Evolutionary conservation across 2,329 filamentous ascomycete genomes (phyloP).

Genomic region (Aspergillus viridinutans): DNA sequence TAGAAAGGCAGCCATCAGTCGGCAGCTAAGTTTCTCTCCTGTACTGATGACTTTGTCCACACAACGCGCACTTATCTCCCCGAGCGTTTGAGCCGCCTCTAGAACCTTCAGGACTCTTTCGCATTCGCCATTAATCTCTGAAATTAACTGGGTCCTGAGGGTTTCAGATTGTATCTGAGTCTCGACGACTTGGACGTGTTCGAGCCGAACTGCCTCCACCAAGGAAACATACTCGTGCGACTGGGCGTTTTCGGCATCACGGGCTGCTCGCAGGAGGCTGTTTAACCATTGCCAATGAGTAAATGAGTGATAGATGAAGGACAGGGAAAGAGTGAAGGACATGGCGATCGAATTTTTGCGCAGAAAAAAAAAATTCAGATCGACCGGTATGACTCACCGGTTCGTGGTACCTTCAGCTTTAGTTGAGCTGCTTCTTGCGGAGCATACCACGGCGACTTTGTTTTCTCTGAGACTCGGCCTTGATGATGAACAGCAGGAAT

Average conservation of each 20-base stretch:
- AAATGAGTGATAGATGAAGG: background rate
- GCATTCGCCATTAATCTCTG: constrained; percentile 73
- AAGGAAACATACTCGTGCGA: constrained; percentile 64
- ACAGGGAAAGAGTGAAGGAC: background rate
- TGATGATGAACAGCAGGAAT: constrained; percentile 7
- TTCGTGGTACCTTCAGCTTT: constrained; percentile 95
- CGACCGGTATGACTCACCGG: constrained; percentile 58
- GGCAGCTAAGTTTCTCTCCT: constrained; percentile 92
- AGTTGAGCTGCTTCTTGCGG: constrained; percentile 87
- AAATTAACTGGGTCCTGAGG: constrained; percentile 56
- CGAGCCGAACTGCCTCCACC: constrained; percentile 74
- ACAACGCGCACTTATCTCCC: constrained; percentile 70
- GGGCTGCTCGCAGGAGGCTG: constrained; percentile 46
- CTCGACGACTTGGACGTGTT: constrained; percentile 72
- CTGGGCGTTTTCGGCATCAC: constrained; percentile 45
- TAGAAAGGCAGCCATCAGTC: constrained; percentile 81
- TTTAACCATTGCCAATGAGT: constrained; percentile 3
- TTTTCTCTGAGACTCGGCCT: constrained; percentile 62
- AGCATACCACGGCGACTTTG: constrained; percentile 89
- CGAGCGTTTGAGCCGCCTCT: constrained; percentile 56
- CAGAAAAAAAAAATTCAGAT: background rate
- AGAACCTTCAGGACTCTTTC: constrained; percentile 72
- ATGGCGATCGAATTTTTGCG: background rate
- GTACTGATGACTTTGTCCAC: constrained; percentile 90
- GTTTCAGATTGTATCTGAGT: constrained; percentile 55